Conservation (phyloP, 1,139 yeast genomes). For the Saccharomycopsis hybrid region DNA sequence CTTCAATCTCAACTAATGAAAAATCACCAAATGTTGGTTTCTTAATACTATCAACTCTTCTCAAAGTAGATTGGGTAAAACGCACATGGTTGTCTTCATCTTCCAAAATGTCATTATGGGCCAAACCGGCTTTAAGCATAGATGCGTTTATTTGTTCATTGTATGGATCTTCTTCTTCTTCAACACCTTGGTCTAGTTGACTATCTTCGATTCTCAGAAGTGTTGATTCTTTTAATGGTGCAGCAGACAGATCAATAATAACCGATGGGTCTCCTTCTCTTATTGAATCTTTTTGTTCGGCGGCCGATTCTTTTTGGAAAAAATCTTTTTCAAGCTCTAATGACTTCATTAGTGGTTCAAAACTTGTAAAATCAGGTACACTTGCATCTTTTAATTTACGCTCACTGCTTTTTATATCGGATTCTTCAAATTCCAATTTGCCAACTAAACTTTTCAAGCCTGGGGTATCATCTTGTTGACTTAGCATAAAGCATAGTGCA, state of each 20-base stretch:
- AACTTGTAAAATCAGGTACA: slow-evolving; percentile 17
- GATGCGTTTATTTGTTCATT: too few species aligned
- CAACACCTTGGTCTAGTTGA: too few species aligned
- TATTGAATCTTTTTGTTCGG: too few species aligned
- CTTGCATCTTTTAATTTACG: slow-evolving; percentile 15
- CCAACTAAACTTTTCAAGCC: slow-evolving; percentile 61
- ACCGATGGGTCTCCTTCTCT: too few species aligned
- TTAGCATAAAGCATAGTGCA: slow-evolving; percentile 72
- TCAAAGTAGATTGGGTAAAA: slow-evolving; percentile 19
- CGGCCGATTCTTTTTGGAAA: slow-evolving; percentile 11
- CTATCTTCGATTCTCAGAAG: too few species aligned
- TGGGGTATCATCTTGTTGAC: slow-evolving; percentile 50
- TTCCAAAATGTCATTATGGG: too few species aligned
- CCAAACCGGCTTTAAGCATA: too few species aligned
- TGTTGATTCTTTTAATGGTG: too few species aligned
- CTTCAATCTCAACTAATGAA: slow-evolving; percentile 14
- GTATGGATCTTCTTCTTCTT: slow-evolving; percentile 2
- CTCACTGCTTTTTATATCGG: slow-evolving; percentile 46
- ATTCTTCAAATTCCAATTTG: slow-evolving; percentile 51
- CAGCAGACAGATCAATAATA: too few species aligned
- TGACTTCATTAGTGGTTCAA: slow-evolving; percentile 15
- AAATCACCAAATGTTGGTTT: slow-evolving; percentile 18
- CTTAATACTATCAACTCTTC: slow-evolving; percentile 15
- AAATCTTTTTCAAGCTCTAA: slow-evolving; percentile 11
- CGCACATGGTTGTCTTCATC: slow-evolving; percentile 8